Conservation (phyloP, 2,329 filamentous ascomycete genomes). For the Scedosporium minutisporum region DNA sequence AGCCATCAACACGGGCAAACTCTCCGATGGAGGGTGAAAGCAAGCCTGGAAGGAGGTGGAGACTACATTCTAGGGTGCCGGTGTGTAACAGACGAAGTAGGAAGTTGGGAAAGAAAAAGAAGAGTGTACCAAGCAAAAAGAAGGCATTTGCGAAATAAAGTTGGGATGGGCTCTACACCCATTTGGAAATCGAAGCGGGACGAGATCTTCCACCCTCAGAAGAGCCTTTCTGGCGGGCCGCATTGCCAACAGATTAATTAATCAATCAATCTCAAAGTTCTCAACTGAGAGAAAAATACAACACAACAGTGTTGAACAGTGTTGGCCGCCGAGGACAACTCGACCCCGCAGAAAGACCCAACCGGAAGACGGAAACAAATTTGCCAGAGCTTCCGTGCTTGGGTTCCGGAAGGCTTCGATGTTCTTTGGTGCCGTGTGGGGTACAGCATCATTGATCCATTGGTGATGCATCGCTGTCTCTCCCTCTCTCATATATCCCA, state of each 20-base stretch:
- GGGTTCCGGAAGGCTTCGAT: not conserved
- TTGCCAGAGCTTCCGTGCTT: not conserved
- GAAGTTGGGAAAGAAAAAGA: not conserved
- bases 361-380: not conserved
- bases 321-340: not conserved
- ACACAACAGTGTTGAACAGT: not conserved
- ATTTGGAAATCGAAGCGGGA: not conserved
- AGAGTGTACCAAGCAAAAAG: not conserved
- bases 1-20: not conserved
- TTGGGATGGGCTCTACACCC: not conserved
- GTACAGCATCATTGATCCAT: not conserved
- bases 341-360: not conserved
- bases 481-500: not conserved
- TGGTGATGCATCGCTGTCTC: not conserved
- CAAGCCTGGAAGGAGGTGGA: not conserved
- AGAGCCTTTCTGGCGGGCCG: not conserved
- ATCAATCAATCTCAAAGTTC: not conserved
- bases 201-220: not conserved
- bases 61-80: not conserved
- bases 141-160: not conserved
- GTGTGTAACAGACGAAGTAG: not conserved
- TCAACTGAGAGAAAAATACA: not conserved
- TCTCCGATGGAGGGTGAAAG: not conserved
- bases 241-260: conserved; percentile 4
- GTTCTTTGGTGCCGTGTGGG: not conserved